phyloP scores from a whole-genome alignment of 2,329 filamentous ascomycete genomes.

The Fusarium sp. region DNA sequence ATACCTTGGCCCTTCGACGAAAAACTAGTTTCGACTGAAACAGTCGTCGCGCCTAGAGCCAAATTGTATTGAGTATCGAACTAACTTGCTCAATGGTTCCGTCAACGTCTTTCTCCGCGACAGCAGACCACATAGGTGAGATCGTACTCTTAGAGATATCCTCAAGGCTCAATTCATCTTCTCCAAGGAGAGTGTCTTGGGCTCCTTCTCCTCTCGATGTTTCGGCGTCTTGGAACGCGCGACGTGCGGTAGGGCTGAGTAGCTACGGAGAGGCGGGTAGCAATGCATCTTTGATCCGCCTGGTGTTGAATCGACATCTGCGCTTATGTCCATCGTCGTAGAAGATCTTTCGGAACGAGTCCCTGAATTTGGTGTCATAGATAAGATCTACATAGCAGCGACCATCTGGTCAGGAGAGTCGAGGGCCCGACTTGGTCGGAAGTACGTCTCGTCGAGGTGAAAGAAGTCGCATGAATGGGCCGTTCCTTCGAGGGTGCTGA shows the following conservation, averaged over 20 bases:
- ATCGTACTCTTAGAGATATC: too few species aligned
- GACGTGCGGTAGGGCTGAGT: neutral
- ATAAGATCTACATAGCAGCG: conserved; percentile 52
- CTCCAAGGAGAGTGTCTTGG: too few species aligned
- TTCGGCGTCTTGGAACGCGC: too few species aligned
- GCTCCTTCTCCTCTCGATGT: neutral
- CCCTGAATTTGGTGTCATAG: conserved; percentile 42
- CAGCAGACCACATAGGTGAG: neutral
- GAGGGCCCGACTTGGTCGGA: neutral
- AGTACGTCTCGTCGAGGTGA: neutral
- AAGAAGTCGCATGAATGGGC: neutral
- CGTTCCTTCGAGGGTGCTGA: neutral
- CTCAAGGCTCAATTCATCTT: neutral
- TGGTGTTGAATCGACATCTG: conserved; percentile 48
- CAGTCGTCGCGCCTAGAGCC: neutral
- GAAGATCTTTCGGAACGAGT: conserved; percentile 38
- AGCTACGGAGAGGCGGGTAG: conserved; percentile 24
- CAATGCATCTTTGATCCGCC: conserved; percentile 46
- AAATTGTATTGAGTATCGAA: neutral
- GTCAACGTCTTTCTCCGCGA: neutral
- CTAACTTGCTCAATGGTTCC: neutral
- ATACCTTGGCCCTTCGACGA: neutral
- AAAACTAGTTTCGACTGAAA: neutral
- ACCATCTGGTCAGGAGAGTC: neutral
- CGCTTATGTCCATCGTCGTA: conserved; percentile 42